Base-by-base conservation (phyloP, 2,329 filamentous ascomycete species). In the Knoxdaviesia capensis region DNA sequence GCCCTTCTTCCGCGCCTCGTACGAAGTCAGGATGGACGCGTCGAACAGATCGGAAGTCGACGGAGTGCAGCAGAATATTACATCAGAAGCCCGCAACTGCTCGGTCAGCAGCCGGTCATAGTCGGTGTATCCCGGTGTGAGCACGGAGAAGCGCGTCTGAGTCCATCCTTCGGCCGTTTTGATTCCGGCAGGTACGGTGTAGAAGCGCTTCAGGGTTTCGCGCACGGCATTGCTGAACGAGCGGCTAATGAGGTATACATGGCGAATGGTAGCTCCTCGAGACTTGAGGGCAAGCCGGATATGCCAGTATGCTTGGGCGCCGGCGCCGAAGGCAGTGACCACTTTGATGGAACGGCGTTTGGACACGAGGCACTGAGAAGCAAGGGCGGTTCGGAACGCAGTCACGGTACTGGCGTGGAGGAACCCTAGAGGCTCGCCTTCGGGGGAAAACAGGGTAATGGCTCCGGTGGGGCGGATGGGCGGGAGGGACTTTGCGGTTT, bases 241-340 rank as follows among this genome's bases (percentile, higher is more conserved):
- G 33, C 82, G 77, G 53, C 87, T 92, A 54, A 94, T 77, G 52
- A 94, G 78, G 59, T 88, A 79, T 39, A 94, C 71, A 45, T 80
- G 74, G 51, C 78, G 77, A 50, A 94, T 78, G 20, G 84, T 82
- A 38, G 62, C 43, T 2, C 74, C 74, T 28, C 70, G 79, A 40
- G 90, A 67, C 48, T 88, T 68, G 7, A 96, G 68, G 0, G 87
- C 79, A 5, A 96, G 69, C 1, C 86, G 78, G 37, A 93, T 74
- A 56, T 94, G 88, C 87, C 87, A 96, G 62, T 88, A 93, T 8
- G 88, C 88, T 62, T 94, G 87, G 50, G 80, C 76, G 38, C 88
- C 88, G 33, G 80, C 78, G 29, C 88, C 88, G 56, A 94, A 96
- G 42, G 93, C 79, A 9, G 80, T 77, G 7, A 94, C 54, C 9